Evolutionary conservation across 257 asterid genomes (phyloP).

Genomic region (Solanum ossicruentum): DNA sequence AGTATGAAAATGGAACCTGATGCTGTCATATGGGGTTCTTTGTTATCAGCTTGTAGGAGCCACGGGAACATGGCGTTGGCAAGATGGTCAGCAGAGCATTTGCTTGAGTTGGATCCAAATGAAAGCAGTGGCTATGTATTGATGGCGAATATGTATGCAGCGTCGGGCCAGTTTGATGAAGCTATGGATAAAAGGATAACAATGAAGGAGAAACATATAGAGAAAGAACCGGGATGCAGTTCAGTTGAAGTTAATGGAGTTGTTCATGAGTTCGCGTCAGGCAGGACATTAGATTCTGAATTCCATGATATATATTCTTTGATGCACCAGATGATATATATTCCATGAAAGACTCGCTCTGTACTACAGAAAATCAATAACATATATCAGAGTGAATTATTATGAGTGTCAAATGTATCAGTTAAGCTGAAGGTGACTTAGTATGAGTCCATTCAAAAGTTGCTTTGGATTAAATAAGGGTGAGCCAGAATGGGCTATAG

Average conservation of each 20-base stretch:
- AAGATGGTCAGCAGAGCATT: constrained; percentile 33
- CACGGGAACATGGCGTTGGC: constrained; percentile 31
- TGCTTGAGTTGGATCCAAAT: constrained; percentile 31
- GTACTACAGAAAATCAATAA: no score
- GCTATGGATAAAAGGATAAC: constrained; percentile 38
- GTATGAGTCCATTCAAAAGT: no score
- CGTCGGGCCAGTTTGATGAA: constrained; percentile 22
- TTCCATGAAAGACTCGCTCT: no score
- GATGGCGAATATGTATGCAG: constrained; percentile 58
- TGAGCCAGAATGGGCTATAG: no score
- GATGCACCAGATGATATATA: neutral
- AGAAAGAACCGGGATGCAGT: constrained; percentile 59
- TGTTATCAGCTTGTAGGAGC: constrained; percentile 33
- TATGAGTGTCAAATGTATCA: no score
- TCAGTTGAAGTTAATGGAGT: constrained; percentile 55
- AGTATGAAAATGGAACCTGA: constrained; percentile 53
- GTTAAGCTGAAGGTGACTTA: no score
- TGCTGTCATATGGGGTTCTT: constrained; percentile 46
- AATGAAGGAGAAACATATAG: constrained; percentile 34
- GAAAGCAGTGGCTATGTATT: constrained; percentile 43
- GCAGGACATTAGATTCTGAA: constrained; percentile 21
- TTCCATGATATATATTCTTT: constrained; percentile 8
- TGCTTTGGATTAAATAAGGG: no score
- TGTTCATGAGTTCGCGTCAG: constrained; percentile 52
- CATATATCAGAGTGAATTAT: no score